A percentile compares a stretch with the other conserved stretches of the same genome.
Conservation (phyloP, 805 yeast genomes). For the Sugiyamaella chiloensis region DNA sequence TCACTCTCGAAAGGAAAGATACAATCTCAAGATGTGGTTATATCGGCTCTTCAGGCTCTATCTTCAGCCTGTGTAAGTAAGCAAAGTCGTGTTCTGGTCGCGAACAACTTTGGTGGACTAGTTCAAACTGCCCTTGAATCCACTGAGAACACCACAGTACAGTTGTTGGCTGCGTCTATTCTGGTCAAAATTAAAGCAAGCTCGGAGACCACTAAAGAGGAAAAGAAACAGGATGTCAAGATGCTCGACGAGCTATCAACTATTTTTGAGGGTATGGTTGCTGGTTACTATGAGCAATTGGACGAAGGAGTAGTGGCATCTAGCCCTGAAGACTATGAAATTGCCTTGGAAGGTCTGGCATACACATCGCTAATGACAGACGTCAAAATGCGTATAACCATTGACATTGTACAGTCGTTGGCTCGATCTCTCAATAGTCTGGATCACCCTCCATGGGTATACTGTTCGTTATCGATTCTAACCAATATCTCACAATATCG, state of each 20-base stretch:
- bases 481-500: constrained; percentile 34
- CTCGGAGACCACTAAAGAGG: constrained; percentile 21
- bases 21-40: constrained; percentile 22
- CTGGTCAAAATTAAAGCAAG: constrained; percentile 33
- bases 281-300: constrained; percentile 11
- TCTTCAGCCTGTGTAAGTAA: constrained; percentile 35
- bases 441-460: constrained; percentile 30
- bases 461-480: constrained; percentile 32
- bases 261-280: constrained; percentile 28
- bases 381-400: constrained; percentile 29
- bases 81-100: constrained; percentile 30
- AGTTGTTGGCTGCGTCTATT: constrained; percentile 34
- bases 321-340: constrained; percentile 13
- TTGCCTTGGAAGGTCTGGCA: constrained; percentile 38
- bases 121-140: constrained; percentile 25
- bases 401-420: constrained; percentile 22
- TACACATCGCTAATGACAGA: constrained; percentile 32
- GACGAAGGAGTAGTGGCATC: constrained; percentile 13
- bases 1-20: constrained; percentile 17
- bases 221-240: constrained; percentile 17
- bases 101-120: constrained; percentile 22
- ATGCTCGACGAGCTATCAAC: constrained; percentile 30
- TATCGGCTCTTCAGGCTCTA: constrained; percentile 31
- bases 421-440: constrained; percentile 12
- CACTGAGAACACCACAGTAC: constrained; percentile 21